These are phyloP conservation scores for Phytophthora multivora DNA, from an alignment of 352 stramenopile species.

Conservation along the genomic window DNA sequence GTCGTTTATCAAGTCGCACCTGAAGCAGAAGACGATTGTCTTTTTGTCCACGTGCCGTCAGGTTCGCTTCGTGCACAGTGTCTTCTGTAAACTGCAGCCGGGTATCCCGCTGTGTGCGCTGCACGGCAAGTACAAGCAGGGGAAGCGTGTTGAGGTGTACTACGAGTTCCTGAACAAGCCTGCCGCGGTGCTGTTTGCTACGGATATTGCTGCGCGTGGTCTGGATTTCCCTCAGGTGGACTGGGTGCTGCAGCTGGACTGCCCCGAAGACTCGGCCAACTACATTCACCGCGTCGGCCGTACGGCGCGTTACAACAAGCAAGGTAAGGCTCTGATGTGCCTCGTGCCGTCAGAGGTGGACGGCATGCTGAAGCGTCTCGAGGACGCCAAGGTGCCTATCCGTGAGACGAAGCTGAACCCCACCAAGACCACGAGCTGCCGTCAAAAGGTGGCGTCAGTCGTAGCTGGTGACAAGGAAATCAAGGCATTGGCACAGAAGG, in stretches of 20 bases:
- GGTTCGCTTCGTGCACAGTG: constrained; percentile 94
- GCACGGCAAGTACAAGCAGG: constrained; percentile 99
- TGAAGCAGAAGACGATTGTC: constrained; percentile 98
- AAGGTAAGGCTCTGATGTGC: constrained; percentile 93
- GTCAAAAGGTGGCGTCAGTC: constrained; percentile 91
- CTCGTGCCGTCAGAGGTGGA: constrained; percentile 92
- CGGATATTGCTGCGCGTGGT: constrained; percentile 97
- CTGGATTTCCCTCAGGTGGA: constrained; percentile 99
- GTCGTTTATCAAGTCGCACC: constrained; percentile 98
- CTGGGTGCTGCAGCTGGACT: constrained; percentile 98
- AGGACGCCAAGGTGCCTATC: constrained; percentile 94
- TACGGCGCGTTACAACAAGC: constrained; percentile 95
- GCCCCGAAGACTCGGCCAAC: constrained; percentile 96
- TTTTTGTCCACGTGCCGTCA: constrained; percentile 98
- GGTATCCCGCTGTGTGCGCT: constrained; percentile 96
- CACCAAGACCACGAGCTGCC: constrained; percentile 93
- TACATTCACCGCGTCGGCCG: constrained; percentile 99
- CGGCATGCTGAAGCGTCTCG: constrained; percentile 86
- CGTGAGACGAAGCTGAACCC: constrained; percentile 98
- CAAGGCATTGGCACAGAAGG: constrained; percentile 96
- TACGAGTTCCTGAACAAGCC: constrained; percentile 97
- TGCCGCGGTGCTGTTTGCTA: constrained; percentile 96
- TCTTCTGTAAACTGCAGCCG: constrained; percentile 97
- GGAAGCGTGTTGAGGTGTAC: constrained; percentile 98
- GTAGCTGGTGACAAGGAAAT: constrained; percentile 94